Percentiles rank a stretch among this genome's conserved stretches.
phyloP scores from a whole-genome alignment of 129 eudicot genomes.

The Centella asiatica region DNA sequence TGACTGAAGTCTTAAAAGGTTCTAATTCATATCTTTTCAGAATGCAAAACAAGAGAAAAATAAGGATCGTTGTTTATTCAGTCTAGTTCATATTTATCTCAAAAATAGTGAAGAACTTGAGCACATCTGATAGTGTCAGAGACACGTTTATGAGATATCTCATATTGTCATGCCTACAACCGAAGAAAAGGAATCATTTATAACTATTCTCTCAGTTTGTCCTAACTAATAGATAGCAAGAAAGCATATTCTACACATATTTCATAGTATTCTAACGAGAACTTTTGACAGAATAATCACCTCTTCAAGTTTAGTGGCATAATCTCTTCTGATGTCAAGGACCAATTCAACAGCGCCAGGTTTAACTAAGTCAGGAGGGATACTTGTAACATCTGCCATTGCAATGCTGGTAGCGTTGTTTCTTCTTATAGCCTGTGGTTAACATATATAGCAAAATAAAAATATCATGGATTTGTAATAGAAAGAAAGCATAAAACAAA shows the following conservation, averaged over 20 bases:
- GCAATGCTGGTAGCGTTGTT: conserved; percentile 25
- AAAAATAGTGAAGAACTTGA: too few relatives aligned
- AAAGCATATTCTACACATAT: conserved; percentile 3
- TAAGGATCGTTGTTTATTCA: too few relatives aligned
- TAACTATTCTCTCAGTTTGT: too few relatives aligned
- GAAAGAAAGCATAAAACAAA: not conserved
- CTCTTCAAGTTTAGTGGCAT: conserved; percentile 67
- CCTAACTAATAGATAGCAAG: not conserved
- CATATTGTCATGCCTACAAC: too few relatives aligned
- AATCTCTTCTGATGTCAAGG: conserved; percentile 72
- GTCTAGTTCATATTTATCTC: too few relatives aligned
- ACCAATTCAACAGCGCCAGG: conserved; percentile 65
- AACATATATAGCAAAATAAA: not conserved
- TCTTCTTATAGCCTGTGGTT: conserved; percentile 49
- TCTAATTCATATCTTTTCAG: too few relatives aligned
- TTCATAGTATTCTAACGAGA: not conserved
- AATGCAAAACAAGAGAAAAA: too few relatives aligned
- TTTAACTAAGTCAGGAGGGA: conserved; percentile 45
- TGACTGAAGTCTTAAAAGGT: too few relatives aligned
- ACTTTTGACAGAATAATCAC: conserved; percentile 24
- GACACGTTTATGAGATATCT: too few relatives aligned
- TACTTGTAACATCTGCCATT: conserved; percentile 35
- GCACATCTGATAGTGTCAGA: too few relatives aligned
- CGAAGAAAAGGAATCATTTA: too few relatives aligned
- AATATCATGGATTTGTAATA: not conserved